phyloP scores from a whole-genome alignment of 441 rosid species.

The Viola pubescens region DNA sequence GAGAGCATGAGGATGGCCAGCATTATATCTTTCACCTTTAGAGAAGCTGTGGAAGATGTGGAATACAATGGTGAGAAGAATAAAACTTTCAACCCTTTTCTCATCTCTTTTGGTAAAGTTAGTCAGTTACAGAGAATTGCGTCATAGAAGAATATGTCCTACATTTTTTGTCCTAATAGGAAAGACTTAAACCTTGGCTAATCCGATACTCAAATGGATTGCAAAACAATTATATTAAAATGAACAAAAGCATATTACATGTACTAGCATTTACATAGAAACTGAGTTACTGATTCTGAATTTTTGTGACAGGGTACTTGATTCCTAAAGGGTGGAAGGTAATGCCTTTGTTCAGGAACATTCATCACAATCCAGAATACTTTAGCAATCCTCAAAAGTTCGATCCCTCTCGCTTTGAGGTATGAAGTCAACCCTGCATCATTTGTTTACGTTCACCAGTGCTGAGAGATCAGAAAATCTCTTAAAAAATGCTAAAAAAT shows the following conservation, averaged over 20 bases:
- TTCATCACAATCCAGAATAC: constrained; percentile 58
- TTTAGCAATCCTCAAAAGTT: constrained; percentile 62
- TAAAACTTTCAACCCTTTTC: background rate
- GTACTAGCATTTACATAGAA: too few relatives aligned
- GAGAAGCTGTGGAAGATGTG: constrained; percentile 70
- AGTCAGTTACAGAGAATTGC: too few relatives aligned
- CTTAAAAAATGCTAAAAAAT: background rate
- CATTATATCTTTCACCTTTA: constrained; percentile 63
- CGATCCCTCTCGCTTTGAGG: constrained; percentile 74
- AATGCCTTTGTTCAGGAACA: constrained; percentile 66
- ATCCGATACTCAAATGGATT: too few relatives aligned
- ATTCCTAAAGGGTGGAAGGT: constrained; percentile 88
- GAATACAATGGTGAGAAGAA: constrained; percentile 49
- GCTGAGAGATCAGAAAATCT: constrained; percentile 2
- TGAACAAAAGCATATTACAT: too few relatives aligned
- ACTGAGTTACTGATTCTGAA: constrained; percentile 8
- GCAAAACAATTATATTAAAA: too few relatives aligned
- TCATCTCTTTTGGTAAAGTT: too few relatives aligned
- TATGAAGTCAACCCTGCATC: constrained; percentile 7
- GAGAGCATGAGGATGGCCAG: constrained; percentile 72
- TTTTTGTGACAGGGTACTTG: constrained; percentile 40
- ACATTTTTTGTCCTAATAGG: too few relatives aligned
- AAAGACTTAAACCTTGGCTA: too few relatives aligned
- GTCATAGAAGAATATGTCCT: too few relatives aligned
- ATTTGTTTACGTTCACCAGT: background rate